Percentiles rank a stretch among this genome's conserved stretches.
Conservation (phyloP, 805 yeast genomes). For the Nakazawaea pomicola region DNA sequence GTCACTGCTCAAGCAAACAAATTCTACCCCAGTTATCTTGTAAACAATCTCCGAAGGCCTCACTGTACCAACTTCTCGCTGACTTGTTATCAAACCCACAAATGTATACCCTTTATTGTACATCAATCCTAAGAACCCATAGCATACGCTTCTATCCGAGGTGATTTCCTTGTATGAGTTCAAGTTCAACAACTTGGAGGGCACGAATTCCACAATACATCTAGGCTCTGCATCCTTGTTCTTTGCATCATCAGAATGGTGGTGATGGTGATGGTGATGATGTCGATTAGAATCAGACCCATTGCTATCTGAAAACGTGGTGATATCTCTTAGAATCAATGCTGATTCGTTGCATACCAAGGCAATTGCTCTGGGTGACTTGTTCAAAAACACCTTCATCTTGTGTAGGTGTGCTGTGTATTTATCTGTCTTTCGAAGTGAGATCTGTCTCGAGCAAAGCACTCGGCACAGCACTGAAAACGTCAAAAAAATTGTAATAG, state of each 20-base stretch:
- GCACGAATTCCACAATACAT: conserved; percentile 51
- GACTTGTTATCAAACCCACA: conserved; percentile 53
- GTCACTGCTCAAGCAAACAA: conserved; percentile 57
- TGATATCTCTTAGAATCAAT: conserved; percentile 49
- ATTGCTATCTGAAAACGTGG: conserved; percentile 2
- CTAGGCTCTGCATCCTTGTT: conserved; percentile 25
- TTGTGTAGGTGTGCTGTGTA: too few species aligned
- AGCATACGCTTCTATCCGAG: conserved; percentile 26
- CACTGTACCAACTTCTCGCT: conserved; percentile 55
- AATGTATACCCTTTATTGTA: conserved; percentile 49
- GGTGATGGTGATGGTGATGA: conserved; percentile 23
- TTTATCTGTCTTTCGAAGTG: too few species aligned
- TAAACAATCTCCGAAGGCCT: conserved; percentile 47
- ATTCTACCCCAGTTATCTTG: conserved; percentile 55
- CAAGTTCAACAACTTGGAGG: conserved; percentile 32
- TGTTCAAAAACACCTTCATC: conserved; percentile 63
- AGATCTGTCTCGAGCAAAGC: too few species aligned
- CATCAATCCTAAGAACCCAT: conserved; percentile 61
- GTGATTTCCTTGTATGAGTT: conserved; percentile 39
- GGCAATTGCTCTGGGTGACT: conserved; percentile 64
- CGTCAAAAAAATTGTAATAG: too few species aligned
- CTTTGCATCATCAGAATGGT: conserved; percentile 20
- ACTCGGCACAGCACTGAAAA: too few species aligned
- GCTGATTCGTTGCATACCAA: conserved; percentile 56
- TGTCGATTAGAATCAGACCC: conserved; percentile 6